Evolutionary conservation across 176 grass and related monocot genomes (phyloP).

Genomic region (Puccinellia tenuiflora): DNA sequence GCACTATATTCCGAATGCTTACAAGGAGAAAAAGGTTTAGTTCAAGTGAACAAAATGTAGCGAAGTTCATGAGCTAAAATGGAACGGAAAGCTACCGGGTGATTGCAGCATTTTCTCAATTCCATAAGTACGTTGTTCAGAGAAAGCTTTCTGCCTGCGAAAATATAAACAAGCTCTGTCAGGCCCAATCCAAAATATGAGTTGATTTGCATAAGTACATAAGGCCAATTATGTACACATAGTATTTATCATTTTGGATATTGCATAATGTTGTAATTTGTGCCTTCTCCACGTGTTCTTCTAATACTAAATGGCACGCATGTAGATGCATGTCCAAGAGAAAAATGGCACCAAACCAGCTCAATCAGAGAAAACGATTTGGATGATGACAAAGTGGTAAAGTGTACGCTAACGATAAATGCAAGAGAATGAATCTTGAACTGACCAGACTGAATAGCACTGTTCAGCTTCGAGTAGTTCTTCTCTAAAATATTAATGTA

Average conservation of each 20-base stretch:
- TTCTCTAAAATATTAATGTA: slow-evolving; percentile 70
- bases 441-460: slow-evolving; percentile 46
- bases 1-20: not conserved
- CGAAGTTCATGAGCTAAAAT: slow-evolving; percentile 5
- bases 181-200: not conserved
- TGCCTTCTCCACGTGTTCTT: not conserved
- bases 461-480: slow-evolving; percentile 60
- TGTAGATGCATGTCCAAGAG: not conserved
- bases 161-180: not conserved
- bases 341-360: not conserved
- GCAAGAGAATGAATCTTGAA: not conserved
- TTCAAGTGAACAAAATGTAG: not conserved
- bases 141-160: slow-evolving; percentile 53
- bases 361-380: not conserved
- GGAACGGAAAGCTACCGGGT: slow-evolving; percentile 40
- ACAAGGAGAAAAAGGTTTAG: not conserved
- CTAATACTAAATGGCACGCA: not conserved
- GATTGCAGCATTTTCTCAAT: slow-evolving; percentile 65
- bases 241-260: not conserved
- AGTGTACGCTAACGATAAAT: not conserved
- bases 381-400: not conserved
- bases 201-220: not conserved
- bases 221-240: not conserved
- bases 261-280: not conserved
- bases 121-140: slow-evolving; percentile 51